These are phyloP conservation scores for Gardenia jasminoides DNA, from an alignment of 257 asterid species.

Conservation along the genomic window DNA sequence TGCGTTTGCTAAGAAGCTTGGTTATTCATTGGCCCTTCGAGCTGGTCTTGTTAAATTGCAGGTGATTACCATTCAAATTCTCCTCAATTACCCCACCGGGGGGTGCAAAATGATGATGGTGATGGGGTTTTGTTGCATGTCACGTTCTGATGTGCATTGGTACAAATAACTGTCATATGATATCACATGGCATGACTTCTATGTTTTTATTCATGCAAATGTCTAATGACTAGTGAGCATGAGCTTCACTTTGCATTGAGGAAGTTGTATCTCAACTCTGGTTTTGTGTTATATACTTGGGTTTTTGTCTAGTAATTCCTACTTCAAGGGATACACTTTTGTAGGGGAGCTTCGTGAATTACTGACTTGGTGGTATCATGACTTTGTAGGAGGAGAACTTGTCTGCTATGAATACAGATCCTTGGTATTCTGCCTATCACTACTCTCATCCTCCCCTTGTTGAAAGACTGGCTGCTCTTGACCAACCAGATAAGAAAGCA, in stretches of 20 bases:
- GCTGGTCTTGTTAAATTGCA: conserved; percentile 93
- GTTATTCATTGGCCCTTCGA: conserved; percentile 72
- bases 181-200: not conserved
- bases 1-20: conserved; percentile 93
- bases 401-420: conserved; percentile 91
- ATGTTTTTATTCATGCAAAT: not conserved
- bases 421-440: conserved; percentile 97
- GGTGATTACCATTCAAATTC: conserved; percentile 40
- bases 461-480: conserved; percentile 86
- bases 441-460: conserved; percentile 96
- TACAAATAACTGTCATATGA: not conserved
- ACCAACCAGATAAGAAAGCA: conserved; percentile 66
- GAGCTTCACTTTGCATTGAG: not conserved
- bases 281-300: not conserved
- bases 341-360: not conserved
- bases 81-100: not conserved
- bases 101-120: not conserved
- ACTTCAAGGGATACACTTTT: not conserved
- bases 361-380: not conserved
- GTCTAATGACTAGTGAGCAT: not conserved
- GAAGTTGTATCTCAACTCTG: not conserved
- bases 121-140: not conserved
- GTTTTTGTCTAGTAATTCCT: not conserved
- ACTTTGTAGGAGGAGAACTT: conserved; percentile 80
- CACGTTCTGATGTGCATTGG: not conserved